A percentile compares a stretch with the other conserved stretches of the same genome.
phyloP scores from a whole-genome alignment of 352 stramenopile genomes.

The Pythium graminicola region DNA sequence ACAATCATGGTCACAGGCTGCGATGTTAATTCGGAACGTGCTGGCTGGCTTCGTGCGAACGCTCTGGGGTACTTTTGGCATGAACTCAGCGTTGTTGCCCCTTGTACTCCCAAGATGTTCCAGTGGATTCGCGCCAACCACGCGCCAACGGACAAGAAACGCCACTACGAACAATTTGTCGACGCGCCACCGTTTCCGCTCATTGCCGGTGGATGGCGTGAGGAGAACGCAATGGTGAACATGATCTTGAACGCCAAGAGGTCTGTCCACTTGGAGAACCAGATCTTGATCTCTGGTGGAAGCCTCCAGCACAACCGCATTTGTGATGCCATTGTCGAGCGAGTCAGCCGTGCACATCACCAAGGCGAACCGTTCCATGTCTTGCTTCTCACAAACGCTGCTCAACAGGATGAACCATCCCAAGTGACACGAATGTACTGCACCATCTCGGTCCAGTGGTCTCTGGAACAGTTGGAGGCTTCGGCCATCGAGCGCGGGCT shows the following conservation, averaged over 20 bases:
- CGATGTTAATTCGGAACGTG: slow-evolving; percentile 65
- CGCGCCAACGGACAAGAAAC: slow-evolving; percentile 29
- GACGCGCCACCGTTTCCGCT: slow-evolving; percentile 58
- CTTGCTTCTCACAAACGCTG: slow-evolving; percentile 64
- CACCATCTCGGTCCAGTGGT: slow-evolving; percentile 72
- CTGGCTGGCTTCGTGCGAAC: slow-evolving; percentile 58
- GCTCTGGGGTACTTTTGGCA: slow-evolving; percentile 72
- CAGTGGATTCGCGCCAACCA: slow-evolving; percentile 59
- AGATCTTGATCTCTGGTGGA: slow-evolving; percentile 75
- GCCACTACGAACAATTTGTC: slow-evolving; percentile 50
- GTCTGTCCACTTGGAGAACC: slow-evolving; percentile 68
- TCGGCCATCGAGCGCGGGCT: slow-evolving; percentile 42
- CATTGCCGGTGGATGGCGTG: slow-evolving; percentile 60
- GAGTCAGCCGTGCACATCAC: slow-evolving; percentile 33
- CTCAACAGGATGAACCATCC: slow-evolving; percentile 74
- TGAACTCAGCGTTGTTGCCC: slow-evolving; percentile 50
- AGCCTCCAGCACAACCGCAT: slow-evolving; percentile 70
- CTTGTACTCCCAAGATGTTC: slow-evolving; percentile 46
- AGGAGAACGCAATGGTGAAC: slow-evolving; percentile 79
- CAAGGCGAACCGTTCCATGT: slow-evolving; percentile 42
- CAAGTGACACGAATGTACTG: slow-evolving; percentile 69
- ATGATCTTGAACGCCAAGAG: slow-evolving; percentile 64
- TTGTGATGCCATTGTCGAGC: slow-evolving; percentile 48
- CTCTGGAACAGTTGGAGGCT: slow-evolving; percentile 57
- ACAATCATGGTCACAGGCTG: slow-evolving; percentile 71